phyloP scores from a whole-genome alignment of 495 filamentous ascomycete genomes.

The Trichoderma virens region DNA sequence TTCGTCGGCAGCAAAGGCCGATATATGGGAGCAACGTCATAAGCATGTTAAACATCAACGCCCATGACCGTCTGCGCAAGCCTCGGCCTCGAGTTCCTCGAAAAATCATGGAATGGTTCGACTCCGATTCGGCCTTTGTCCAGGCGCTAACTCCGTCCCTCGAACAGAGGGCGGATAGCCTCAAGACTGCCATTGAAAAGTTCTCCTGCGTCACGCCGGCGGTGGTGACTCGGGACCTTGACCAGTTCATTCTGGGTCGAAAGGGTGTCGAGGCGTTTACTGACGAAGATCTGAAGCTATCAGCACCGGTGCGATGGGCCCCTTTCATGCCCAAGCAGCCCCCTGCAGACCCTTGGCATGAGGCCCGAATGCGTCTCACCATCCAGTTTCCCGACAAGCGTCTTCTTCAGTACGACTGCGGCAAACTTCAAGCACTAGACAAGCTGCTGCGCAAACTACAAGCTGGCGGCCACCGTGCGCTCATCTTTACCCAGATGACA shows the following conservation, averaged over 20 bases:
- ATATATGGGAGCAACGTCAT: constrained; percentile 72
- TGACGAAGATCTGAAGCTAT: constrained; percentile 37
- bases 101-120: constrained; percentile 63
- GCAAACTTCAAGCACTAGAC: constrained; percentile 89
- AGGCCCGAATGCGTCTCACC: constrained; percentile 82
- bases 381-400: constrained; percentile 97
- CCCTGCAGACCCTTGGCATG: constrained; percentile 75
- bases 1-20: constrained; percentile 72
- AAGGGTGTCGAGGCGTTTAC: constrained; percentile 54
- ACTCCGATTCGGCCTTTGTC: constrained; percentile 60
- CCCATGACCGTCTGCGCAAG: constrained; percentile 44
- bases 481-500: constrained; percentile 99
- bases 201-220: constrained; percentile 89
- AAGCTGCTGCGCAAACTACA: constrained; percentile 80
- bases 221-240: constrained; percentile 71
- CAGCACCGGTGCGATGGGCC: constrained; percentile 35
- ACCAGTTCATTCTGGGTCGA: constrained; percentile 53
- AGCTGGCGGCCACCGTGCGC: constrained; percentile 79
- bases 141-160: constrained; percentile 65
- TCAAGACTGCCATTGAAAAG: constrained; percentile 71
- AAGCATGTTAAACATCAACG: constrained; percentile 58
- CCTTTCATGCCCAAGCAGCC: constrained; percentile 46
- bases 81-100: constrained; percentile 45
- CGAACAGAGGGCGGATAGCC: constrained; percentile 57
- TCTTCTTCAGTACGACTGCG: constrained; percentile 93